phyloP scores from a whole-genome alignment of 495 filamentous ascomycete genomes.

The Xanthoparmelia taractica region DNA sequence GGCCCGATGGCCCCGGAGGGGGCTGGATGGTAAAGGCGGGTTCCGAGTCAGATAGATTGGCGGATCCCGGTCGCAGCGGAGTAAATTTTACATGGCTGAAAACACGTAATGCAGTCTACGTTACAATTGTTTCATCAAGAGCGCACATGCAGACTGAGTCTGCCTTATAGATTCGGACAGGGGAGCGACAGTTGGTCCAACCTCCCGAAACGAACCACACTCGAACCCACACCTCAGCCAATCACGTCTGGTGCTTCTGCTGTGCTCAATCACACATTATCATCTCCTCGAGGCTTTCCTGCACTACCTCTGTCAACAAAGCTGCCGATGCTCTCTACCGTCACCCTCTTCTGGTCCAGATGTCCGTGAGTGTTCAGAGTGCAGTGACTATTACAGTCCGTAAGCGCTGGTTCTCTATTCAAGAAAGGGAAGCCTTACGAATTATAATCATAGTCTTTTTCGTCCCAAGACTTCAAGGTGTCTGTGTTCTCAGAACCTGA shows the following conservation, averaged over 20 bases:
- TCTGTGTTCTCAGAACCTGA: slow-evolving; percentile 2
- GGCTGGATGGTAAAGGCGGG: no score
- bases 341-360: slow-evolving; percentile 1
- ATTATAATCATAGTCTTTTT: slow-evolving; percentile 1
- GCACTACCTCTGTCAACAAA: background rate
- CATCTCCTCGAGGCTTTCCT: background rate
- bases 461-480: slow-evolving; percentile 6
- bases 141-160: background rate
- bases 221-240: background rate
- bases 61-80: no score
- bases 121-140: background rate
- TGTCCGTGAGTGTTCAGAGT: slow-evolving; percentile 1
- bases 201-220: background rate
- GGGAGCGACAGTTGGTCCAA: background rate
- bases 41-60: no score
- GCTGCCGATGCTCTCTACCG: background rate
- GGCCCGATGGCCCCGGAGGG: no score
- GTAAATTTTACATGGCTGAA: background rate
- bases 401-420: background rate
- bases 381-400: background rate
- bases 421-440: background rate
- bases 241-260: background rate
- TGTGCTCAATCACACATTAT: background rate
- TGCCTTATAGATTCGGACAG: background rate
- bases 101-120: background rate